phyloP scores from a whole-genome alignment of 768 basidiomycete species.

The Gloeopeniophorella convolvens region DNA sequence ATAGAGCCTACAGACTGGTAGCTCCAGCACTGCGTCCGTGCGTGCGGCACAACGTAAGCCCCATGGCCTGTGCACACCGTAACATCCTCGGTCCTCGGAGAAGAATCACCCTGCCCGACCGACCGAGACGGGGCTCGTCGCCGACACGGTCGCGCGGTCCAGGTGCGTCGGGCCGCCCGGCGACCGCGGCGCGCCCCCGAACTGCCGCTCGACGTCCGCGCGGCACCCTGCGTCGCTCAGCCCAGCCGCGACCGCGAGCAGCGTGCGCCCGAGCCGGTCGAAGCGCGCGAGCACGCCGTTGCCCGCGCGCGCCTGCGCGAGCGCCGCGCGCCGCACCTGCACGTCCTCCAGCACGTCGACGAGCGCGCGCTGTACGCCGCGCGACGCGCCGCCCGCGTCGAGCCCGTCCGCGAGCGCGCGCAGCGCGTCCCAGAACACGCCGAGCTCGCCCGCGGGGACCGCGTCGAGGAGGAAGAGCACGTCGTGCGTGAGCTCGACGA shows the following conservation, averaged over 20 bases:
- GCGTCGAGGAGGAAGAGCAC: neutral
- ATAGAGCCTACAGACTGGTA: too few species aligned
- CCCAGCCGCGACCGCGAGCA: neutral
- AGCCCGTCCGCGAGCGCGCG: neutral
- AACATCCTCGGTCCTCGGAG: too few species aligned
- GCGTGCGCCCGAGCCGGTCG: neutral
- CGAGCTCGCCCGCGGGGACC: neutral
- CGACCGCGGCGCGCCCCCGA: neutral
- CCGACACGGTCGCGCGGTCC: too few species aligned
- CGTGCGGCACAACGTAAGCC: too few species aligned
- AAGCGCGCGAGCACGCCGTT: neutral
- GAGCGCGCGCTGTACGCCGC: neutral
- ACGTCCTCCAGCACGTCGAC: neutral
- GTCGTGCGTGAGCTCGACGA: neutral
- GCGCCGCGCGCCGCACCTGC: neutral
- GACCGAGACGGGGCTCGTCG: too few species aligned
- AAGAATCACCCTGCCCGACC: too few species aligned
- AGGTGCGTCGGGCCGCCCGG: too few species aligned
- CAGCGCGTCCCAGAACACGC: neutral
- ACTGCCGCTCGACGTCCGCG: neutral
- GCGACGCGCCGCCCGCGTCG: neutral
- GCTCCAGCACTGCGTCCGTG: too few species aligned
- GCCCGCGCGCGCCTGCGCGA: neutral
- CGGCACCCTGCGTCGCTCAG: neutral
- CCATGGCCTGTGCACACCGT: too few species aligned